Evolutionary conservation across 345 rosid genomes (phyloP), one percentile per base, ranked within the genome.

Genomic region (Balakata baccata): DNA sequence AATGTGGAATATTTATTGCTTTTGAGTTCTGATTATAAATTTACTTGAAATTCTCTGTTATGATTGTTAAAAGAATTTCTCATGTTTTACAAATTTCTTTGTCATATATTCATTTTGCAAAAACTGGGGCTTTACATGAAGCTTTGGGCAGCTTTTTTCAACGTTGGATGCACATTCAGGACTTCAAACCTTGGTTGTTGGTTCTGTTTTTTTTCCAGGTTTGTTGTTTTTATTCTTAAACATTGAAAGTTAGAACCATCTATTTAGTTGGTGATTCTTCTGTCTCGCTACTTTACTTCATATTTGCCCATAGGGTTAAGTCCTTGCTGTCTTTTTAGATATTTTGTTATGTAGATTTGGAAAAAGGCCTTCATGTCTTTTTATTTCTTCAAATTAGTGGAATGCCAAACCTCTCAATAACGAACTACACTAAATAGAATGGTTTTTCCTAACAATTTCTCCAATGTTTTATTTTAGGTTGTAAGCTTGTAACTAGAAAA

Each of bases 81-180:
- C 74, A 77, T 77, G 73, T 65, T 70, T 73, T 23, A 60, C 61
- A 34, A 72, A 59, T 69, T 63, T 11, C 29, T 52, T 58, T 57
- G 56, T 68, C 49, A 50, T 72, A 17, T 20, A 67, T 66, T 73
- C 34, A 34, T 76, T 52, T 49, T 71, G 76, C 72, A 66, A 77
- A 77, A 43, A 54, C 29, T 54, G 79, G 76, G 70, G 69, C 38
- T 73, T 70, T 69, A 52, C 74, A 58, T 66, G 71, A 69, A 77
- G 80, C 47, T 74, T n/a, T 66, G 73, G 77, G 70, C 77, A 70
- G 74, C 77, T 74, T 75, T 64, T 74, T 69, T 64, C 54, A 53
- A 62, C 66, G 57, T 77, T 50, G 78, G 81, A 66, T 74, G 76
- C 76, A 78, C 64, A 66, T 69, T 84, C 75, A 74, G 85, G 82